A percentile compares a stretch with the other conserved stretches of the same genome.
Conservation (phyloP, 163 green algal genomes). For the Chloromonas sp. region DNA sequence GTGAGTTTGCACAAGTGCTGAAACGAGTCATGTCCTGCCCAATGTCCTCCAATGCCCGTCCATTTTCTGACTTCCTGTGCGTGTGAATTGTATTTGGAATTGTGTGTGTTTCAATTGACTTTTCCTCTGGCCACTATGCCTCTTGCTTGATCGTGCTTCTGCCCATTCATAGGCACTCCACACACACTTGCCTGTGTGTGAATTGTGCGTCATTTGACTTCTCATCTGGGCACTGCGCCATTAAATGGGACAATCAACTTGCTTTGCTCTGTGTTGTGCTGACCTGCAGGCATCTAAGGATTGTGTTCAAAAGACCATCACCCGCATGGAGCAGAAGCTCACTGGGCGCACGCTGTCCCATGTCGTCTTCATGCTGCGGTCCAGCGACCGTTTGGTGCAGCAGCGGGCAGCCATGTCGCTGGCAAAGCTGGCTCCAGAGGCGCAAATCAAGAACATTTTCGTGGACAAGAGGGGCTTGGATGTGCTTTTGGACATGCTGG, state of each 20-base stretch:
- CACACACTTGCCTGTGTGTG: too few species aligned
- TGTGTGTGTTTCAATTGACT: too few species aligned
- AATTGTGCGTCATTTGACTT: too few species aligned
- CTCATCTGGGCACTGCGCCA: too few species aligned
- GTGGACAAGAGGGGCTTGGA: constrained; percentile 60
- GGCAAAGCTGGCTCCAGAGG: constrained; percentile 60
- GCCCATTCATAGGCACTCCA: too few species aligned
- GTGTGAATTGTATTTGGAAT: too few species aligned
- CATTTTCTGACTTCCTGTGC: too few species aligned
- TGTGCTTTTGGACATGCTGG: constrained; percentile 59
- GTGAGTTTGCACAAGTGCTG: background rate
- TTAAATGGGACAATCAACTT: too few species aligned
- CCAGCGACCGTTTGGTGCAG: constrained; percentile 33
- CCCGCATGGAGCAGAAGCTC: constrained; percentile 78
- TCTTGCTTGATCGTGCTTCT: too few species aligned
- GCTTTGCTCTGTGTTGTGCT: background rate
- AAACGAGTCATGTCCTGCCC: too few species aligned
- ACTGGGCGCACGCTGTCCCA: constrained; percentile 69
- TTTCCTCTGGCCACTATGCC: too few species aligned
- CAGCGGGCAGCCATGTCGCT: constrained; percentile 76
- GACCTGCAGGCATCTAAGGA: constrained; percentile 45
- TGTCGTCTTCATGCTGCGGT: constrained; percentile 68
- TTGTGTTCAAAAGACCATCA: constrained; percentile 96
- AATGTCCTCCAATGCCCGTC: too few species aligned
- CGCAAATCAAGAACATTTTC: constrained; percentile 51